A percentile compares a stretch with the other conserved stretches of the same genome.
These are phyloP conservation scores for Apophysomyces sp. DNA, from an alignment of 371 early-diverging fungal genomes.

Conservation along the genomic window DNA sequence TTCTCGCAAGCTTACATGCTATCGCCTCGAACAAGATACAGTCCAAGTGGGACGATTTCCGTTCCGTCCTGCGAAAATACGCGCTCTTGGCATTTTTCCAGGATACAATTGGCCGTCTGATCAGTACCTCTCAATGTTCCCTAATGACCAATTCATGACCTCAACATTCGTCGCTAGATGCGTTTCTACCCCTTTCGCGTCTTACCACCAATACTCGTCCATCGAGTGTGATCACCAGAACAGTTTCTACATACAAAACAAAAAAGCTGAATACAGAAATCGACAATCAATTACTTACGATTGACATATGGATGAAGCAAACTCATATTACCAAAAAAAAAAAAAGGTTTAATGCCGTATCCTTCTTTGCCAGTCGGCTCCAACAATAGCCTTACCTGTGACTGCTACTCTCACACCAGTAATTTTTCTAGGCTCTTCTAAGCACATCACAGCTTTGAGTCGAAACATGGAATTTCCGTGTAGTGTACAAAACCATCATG, in stretches of 20 bases:
- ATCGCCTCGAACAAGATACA: conserved; percentile 81
- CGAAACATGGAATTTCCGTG: too few species aligned
- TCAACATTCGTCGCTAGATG: neutral
- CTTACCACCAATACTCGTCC: conserved; percentile 65
- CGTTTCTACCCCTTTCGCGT: neutral
- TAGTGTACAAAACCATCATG: too few species aligned
- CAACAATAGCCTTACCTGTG: too few species aligned
- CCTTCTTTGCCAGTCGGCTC: too few species aligned
- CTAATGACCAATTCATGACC: conserved; percentile 19
- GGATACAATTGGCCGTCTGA: conserved; percentile 76
- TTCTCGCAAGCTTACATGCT: conserved; percentile 58
- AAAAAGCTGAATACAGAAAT: neutral
- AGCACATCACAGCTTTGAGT: too few species aligned
- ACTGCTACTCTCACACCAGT: too few species aligned
- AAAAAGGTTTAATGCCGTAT: neutral
- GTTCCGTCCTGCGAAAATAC: conserved; percentile 75
- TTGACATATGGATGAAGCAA: conserved; percentile 38
- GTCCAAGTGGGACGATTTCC: conserved; percentile 69
- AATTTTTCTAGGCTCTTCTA: too few species aligned
- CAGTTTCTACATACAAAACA: conserved; percentile 17
- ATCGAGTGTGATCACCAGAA: conserved; percentile 59
- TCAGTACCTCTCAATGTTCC: conserved; percentile 80
- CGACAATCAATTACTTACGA: conserved; percentile 14
- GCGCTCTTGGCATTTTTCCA: conserved; percentile 74
- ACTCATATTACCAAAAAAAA: conserved; percentile 22